These are phyloP conservation scores for Zea mays DNA, from an alignment of 176 grass and related monocot species.

Conservation along the genomic window DNA sequence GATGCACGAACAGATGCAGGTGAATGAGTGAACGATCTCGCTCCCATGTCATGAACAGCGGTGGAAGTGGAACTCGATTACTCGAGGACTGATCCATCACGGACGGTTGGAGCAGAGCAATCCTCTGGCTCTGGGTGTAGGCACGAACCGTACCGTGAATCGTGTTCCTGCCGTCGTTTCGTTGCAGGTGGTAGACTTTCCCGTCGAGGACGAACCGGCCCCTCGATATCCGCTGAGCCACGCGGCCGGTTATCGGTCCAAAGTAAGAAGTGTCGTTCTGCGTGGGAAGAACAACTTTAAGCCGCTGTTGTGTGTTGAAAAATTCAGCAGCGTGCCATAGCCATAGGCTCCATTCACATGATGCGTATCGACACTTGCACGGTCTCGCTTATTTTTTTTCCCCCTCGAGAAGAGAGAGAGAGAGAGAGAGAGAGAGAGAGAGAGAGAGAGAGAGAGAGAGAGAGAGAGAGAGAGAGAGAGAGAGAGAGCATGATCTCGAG, in stretches of 20 bases:
- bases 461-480: neutral
- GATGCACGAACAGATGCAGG: neutral
- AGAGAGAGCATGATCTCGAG: neutral
- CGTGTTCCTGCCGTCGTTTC: constrained; percentile 64
- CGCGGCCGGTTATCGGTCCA: constrained; percentile 70
- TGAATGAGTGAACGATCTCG: neutral
- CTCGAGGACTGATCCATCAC: neutral
- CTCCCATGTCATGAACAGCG: neutral
- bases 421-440: neutral
- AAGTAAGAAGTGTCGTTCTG: constrained; percentile 74
- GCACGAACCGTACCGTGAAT: constrained; percentile 56
- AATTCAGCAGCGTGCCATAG: neutral
- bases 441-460: neutral
- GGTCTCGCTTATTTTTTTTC: neutral
- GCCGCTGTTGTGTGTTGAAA: no score
- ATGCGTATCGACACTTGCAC: neutral
- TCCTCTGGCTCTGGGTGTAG: neutral
- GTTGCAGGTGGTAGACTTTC: constrained; percentile 49
- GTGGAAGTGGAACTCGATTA: neutral
- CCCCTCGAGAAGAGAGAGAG: neutral
- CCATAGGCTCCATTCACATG: neutral
- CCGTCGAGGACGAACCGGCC: constrained; percentile 66
- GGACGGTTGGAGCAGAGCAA: neutral
- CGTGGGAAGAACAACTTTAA: no score
- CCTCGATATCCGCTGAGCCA: constrained; percentile 59